Evolutionary conservation across 2,329 filamentous ascomycete genomes (phyloP), one percentile per base, ranked within the genome.

Genomic region (Sarocladium strictum): DNA sequence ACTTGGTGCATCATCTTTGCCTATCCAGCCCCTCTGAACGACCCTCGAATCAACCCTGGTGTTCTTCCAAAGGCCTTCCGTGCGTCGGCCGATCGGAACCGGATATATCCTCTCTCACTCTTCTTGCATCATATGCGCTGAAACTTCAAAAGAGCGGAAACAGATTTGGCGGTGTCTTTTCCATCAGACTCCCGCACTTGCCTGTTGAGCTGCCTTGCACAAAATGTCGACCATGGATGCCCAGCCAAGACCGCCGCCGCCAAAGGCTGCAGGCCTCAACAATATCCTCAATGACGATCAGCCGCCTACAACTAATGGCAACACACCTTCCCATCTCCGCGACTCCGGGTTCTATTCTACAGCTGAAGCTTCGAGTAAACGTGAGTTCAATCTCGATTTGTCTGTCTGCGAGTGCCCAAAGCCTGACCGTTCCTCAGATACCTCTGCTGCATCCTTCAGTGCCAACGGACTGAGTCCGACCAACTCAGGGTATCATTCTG

Each of bases 401-500:
- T 23, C 14, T 23, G 11, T 11, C 32, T 53, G 29, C 38, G 15
- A 27, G 27, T 43, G 49, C 54, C 54, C 45, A 15, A 38, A 56
- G 40, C 56, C 62, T 65, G 53, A 65, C 57, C 45, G 43, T 11
- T 38, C 35, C 51, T 40, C 56, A 72, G 70, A 72, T 54, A 71
- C 69, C 35, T 72, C 70, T 21, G 66, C 67, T 43, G 70, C 70
- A 23, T 73, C 71, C 1, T 73, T 72, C 57, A 69, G 61, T 53
- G 62, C 62, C 41, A 69, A 69, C 54, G 67, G 69, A 29, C 62
- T 72, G 15, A 73, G 70, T 55, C 77, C 69, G 37, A 68, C 73
- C 45, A 68, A 66, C 56, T 77, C 74, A 14, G 71, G 68, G 37
- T 82, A 80, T 57, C 76, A 79, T 56, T 72, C 73, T 14, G 72